Evolutionary conservation across 228 moss, liverwort and hornwort species (phyloP), one percentile per base, ranked within the genome.

Genomic region (Sphagnum magellanicum): DNA sequence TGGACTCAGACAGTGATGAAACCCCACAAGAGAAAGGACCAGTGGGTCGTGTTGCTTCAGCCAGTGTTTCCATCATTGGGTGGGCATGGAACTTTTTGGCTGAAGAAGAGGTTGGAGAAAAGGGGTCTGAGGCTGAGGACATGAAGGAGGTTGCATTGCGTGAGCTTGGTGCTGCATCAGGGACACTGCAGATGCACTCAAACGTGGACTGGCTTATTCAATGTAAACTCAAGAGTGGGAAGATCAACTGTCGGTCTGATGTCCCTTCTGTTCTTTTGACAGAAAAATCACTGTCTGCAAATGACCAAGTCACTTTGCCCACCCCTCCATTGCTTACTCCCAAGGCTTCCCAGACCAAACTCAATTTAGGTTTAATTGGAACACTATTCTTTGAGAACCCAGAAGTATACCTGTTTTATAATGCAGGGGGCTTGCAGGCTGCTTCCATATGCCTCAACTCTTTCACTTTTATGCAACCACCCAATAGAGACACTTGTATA

Each of bases 11-110:
- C 50, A 64, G 66, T 6, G 72, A 72, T 52, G 65, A n/a, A n/a
- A 65, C 16, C 70, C 49, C 65, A 16, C 14, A 50, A 50, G 51
- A 17, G 15, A 14, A 53, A 50, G 65, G 66, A 58, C 55, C 65
- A 57, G 72, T 4, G 10, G 58, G 59, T 11, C 66, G 50, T 8
- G 16, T 57, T 5, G 58, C 65, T 8, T 66, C 64, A 14, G 48
- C 65, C 65, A 64, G 71, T 64, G 59, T 59, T 46, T 72, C 72
- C 65, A 72, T 72, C 59, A 58, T 72, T 6, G 72, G 59, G 8
- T 72, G 72, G 72, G 72, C 72, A 16, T 72, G 72, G 72, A 72
- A 72, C 59, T 72, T 72, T 60, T 59, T 72, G 59, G 72, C 72
- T 50, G 72, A 72, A 66, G 72, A 72, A 32, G 72, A 72, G 50